Conservation (phyloP, 2,329 filamentous ascomycete species). For the Xylaria sp. region DNA sequence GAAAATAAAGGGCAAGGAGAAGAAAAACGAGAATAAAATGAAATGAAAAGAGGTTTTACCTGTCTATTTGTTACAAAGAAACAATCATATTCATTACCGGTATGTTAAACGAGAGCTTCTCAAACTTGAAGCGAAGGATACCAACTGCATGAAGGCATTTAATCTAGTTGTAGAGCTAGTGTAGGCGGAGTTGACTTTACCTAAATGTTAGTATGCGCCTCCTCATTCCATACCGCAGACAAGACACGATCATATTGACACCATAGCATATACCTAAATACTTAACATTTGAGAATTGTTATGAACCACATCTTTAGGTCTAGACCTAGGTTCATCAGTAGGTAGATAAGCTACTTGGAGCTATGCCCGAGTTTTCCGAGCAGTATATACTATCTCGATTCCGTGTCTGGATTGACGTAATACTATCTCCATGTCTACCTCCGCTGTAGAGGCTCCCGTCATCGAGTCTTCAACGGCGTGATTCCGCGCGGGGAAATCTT, state of each 20-base stretch:
- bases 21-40: not conserved
- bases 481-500: conserved; percentile 24
- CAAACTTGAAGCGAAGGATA: conserved; percentile 1
- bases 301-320: not conserved
- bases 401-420: conserved; percentile 18
- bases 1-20: not conserved
- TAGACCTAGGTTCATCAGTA: not conserved
- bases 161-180: not conserved
- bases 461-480: conserved; percentile 8
- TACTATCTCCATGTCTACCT: not conserved
- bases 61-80: not conserved
- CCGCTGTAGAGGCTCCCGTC: conserved; percentile 2
- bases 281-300: not conserved
- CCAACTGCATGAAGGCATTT: not conserved
- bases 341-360: not conserved
- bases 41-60: too few relatives aligned
- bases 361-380: conserved; percentile 5
- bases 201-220: too few relatives aligned
- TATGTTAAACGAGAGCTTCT: not conserved
- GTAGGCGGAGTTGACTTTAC: too few relatives aligned
- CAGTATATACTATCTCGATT: conserved; percentile 1
- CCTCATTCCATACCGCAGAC: not conserved
- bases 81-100: too few relatives aligned
- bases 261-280: not conserved
- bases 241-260: not conserved